phyloP scores from a whole-genome alignment of 2,329 filamentous ascomycete genomes.

The Elsinoe batatas region DNA sequence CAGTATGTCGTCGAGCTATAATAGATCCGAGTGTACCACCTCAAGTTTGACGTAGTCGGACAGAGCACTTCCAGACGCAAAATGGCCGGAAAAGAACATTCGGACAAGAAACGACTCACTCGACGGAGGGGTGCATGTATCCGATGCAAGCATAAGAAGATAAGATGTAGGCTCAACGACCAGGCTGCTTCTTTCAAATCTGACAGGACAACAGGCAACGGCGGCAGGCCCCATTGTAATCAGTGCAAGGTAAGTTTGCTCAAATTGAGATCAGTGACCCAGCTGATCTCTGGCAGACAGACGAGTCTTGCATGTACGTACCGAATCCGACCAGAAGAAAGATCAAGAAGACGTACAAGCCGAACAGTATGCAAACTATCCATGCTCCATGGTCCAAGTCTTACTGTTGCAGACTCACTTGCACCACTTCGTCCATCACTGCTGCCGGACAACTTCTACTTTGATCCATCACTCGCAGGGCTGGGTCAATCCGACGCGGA shows the following conservation, averaged over 20 bases:
- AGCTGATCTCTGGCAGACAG: background rate
- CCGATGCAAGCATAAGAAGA: conserved; percentile 6
- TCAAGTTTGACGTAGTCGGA: background rate
- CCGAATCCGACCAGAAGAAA: background rate
- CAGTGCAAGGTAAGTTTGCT: conserved; percentile 1
- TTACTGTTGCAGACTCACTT: background rate
- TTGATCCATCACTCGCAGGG: background rate
- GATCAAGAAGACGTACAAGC: background rate
- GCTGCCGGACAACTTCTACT: background rate
- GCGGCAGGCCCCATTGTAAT: background rate
- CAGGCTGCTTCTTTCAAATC: background rate
- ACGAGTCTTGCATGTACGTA: conserved; percentile 3
- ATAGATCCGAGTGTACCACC: conserved; percentile 1
- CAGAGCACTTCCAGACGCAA: background rate
- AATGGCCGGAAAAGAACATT: background rate
- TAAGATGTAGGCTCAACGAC: background rate
- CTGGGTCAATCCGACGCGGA: background rate
- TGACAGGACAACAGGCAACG: background rate
- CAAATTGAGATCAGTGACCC: background rate
- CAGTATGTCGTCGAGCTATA: background rate
- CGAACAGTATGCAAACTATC: background rate
- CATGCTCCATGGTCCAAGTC: background rate
- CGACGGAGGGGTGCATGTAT: background rate
- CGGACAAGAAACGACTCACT: conserved; percentile 6
- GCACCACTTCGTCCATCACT: background rate